phyloP scores from a whole-genome alignment of 2,329 filamentous ascomycete species.

The Trichoderma harzianum region DNA sequence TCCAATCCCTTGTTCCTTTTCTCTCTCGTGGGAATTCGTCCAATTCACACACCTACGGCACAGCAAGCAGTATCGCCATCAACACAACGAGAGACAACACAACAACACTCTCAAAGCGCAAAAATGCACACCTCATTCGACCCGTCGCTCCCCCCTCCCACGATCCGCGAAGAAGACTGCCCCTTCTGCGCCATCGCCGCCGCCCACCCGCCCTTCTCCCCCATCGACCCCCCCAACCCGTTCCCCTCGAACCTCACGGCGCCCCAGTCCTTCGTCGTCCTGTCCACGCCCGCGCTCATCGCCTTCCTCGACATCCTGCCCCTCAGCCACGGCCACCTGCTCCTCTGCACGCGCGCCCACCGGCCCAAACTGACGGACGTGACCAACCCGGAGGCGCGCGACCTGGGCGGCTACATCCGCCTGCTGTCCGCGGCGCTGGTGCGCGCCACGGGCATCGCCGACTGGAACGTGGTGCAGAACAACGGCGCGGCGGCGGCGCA shows the following conservation, averaged over 20 bases:
- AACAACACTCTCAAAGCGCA: background rate
- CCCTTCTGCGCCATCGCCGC: slow-evolving; percentile 61
- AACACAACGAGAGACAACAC: background rate
- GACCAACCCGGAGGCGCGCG: slow-evolving; percentile 57
- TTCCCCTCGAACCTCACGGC: slow-evolving; percentile 34
- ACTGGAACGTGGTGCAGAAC: slow-evolving; percentile 98
- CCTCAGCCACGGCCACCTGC: slow-evolving; percentile 75
- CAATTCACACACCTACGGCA: background rate
- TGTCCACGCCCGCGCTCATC: slow-evolving; percentile 73
- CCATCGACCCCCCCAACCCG: slow-evolving; percentile 40
- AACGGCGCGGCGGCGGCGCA: slow-evolving; percentile 88
- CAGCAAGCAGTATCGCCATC: background rate
- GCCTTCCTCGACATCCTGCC: slow-evolving; percentile 95
- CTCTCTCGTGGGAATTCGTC: background rate
- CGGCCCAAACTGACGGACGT: slow-evolving; percentile 74
- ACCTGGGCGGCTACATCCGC: slow-evolving; percentile 66
- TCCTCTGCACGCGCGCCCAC: slow-evolving; percentile 77
- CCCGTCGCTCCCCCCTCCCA: slow-evolving; percentile 30
- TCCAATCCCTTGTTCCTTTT: background rate
- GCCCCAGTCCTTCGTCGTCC: slow-evolving; percentile 60
- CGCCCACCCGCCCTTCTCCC: slow-evolving; percentile 47
- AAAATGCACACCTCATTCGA: slow-evolving; percentile 33
- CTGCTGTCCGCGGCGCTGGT: slow-evolving; percentile 70
- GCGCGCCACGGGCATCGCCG: slow-evolving; percentile 64
- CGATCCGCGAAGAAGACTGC: slow-evolving; percentile 39